phyloP scores from a whole-genome alignment of 1,139 yeast genomes.

The Debaryomyces coudertii region DNA sequence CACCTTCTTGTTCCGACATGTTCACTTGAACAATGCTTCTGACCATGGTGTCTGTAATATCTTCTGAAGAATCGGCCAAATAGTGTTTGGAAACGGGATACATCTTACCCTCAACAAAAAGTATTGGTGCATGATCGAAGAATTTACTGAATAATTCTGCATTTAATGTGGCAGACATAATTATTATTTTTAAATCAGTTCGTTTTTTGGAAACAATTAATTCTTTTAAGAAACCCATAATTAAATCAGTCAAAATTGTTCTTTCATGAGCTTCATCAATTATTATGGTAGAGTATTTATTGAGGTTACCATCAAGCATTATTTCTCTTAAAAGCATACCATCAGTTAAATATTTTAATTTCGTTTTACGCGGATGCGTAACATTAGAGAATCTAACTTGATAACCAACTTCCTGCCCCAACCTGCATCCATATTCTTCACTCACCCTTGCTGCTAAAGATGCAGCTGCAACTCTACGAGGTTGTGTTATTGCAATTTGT shows the following conservation, averaged over 20 bases:
- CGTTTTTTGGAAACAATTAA: slow-evolving; percentile 52
- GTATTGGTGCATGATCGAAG: slow-evolving; percentile 75
- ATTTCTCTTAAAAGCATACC: slow-evolving; percentile 95
- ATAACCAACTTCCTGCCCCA: slow-evolving; percentile 91
- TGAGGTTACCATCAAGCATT: slow-evolving; percentile 70
- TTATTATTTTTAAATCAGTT: slow-evolving; percentile 59
- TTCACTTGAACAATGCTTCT: slow-evolving; percentile 79
- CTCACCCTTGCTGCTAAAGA: slow-evolving; percentile 92
- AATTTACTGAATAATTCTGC: slow-evolving; percentile 86
- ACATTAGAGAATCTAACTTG: slow-evolving; percentile 76
- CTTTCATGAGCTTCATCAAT: slow-evolving; percentile 98
- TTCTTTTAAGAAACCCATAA: slow-evolving; percentile 83
- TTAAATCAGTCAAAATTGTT: slow-evolving; percentile 85
- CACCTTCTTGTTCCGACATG: slow-evolving; percentile 80
- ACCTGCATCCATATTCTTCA: slow-evolving; percentile 74
- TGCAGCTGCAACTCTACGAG: slow-evolving; percentile 97
- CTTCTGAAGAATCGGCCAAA: slow-evolving; percentile 61
- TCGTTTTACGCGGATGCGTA: slow-evolving; percentile 50
- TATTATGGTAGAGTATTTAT: slow-evolving; percentile 73
- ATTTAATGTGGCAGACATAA: slow-evolving; percentile 96
- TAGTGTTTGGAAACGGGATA: slow-evolving; percentile 79
- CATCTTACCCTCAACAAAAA: slow-evolving; percentile 88
- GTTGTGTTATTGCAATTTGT: slow-evolving; percentile 90
- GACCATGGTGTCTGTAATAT: slow-evolving; percentile 78
- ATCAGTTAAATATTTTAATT: slow-evolving; percentile 85